Base-by-base conservation (phyloP, 805 yeast species). In the Pichia manshurica region DNA sequence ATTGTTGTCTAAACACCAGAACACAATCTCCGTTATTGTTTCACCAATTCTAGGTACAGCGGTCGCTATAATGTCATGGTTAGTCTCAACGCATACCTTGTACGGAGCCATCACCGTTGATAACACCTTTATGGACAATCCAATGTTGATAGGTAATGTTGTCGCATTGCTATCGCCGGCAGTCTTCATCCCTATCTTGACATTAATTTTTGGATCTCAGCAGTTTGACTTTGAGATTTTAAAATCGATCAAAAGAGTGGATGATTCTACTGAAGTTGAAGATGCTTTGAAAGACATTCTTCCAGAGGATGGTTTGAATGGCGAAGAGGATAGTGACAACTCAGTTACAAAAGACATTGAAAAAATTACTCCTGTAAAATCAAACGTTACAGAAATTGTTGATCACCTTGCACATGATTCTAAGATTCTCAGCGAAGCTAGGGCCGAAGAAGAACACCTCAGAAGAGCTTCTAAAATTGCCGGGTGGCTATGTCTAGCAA, bases 91-190 rank as follows among this genome's bases (percentile, higher is more conserved):
- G 8, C 75, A 71, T 52, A 65, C 69, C 3, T 56, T 69, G 40
- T 68, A 63, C 48, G 74, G 75, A 33, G 54, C 63, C 3, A 67
- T 77, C 39, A 74, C 74, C 6, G 74, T 74, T 72, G 62, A 68
- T 64, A 48, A 51, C 44, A 79, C 95, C n/a, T 93, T 91, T 55
- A 77, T 74, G 53, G 95, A 90, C 64, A 77, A 86, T 61, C 84
- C 96, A 36, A 90, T 90, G 96, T 73, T 88, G 53, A 81, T 83
- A 3, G 96, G 96, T 51, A 89, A 89, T 64, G 80, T 87, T 41
- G 89, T 87, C 45, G 91, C 96, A 0, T 68, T 89, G 51, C 70
- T 80, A 46, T 76, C 90, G 2, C 96, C 96, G 9, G 59, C 77
- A 16, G 64, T 88, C 16, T 73, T 81, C 47, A 69, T 81, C 42